A percentile compares a stretch with the other conserved stretches of the same genome.
These are phyloP conservation scores for Aspergillus neoniger DNA, from an alignment of 2,329 filamentous ascomycete genomes.

Conservation along the genomic window DNA sequence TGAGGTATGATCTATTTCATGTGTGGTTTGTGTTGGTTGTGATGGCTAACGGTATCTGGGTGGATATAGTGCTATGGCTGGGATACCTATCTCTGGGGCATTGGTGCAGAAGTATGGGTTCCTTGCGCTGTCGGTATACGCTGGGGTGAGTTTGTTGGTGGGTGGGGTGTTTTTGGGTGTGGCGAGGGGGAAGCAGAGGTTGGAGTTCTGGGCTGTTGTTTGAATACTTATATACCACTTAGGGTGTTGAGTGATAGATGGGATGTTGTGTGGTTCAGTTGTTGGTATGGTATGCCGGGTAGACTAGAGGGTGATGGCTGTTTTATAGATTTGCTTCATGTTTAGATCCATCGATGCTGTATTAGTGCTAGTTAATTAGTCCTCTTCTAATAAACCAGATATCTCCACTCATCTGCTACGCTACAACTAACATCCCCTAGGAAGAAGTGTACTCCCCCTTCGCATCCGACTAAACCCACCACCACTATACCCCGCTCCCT, in stretches of 20 bases:
- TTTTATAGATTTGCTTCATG: no score
- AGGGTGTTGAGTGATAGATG: not conserved
- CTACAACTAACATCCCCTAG: not conserved
- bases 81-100: conserved; percentile 47
- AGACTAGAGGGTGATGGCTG: not conserved
- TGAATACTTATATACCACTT: not conserved
- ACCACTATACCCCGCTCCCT: conserved; percentile 7
- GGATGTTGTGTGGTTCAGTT: not conserved
- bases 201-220: conserved; percentile 16
- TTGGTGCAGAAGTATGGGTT: conserved; percentile 44
- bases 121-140: conserved; percentile 44
- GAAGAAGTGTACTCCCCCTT: not conserved
- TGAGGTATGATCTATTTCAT: conserved; percentile 40
- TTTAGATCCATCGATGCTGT: no score
- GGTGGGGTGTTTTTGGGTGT: conserved; percentile 30
- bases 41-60: not conserved
- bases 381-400: not conserved
- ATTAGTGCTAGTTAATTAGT: no score
- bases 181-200: conserved; percentile 25
- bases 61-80: conserved; percentile 39
- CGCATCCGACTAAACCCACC: not conserved
- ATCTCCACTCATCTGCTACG: not conserved
- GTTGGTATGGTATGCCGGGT: not conserved
- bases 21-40: no score
- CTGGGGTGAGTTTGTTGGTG: conserved; percentile 34